phyloP scores from a whole-genome alignment of 1,284 basidiomycete genomes.

The Ganoderma resinaceum region DNA sequence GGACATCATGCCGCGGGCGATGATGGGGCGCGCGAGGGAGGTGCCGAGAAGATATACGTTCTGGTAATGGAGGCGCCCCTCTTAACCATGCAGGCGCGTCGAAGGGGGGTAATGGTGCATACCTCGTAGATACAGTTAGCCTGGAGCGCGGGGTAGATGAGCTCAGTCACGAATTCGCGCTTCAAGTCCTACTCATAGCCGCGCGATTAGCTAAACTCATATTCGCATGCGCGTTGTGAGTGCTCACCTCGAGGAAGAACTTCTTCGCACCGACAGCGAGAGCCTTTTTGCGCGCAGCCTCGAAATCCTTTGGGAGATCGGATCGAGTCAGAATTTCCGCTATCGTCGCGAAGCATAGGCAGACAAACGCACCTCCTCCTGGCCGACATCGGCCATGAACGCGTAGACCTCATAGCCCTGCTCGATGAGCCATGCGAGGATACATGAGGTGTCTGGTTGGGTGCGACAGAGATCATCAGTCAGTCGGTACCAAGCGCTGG shows the following conservation, averaged over 20 bases:
- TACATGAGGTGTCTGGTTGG: slow-evolving; percentile 90
- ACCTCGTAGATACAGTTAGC: slow-evolving; percentile 99
- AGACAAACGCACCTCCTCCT: slow-evolving; percentile 79
- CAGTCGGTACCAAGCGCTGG: not conserved
- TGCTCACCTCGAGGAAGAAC: slow-evolving; percentile 86
- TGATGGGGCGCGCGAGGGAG: slow-evolving; percentile 57
- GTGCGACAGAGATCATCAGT: slow-evolving; percentile 7
- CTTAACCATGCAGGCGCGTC: not conserved
- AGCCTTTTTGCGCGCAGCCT: slow-evolving; percentile 92
- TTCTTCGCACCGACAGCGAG: slow-evolving; percentile 93
- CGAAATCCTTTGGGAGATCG: slow-evolving; percentile 79
- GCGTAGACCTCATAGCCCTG: slow-evolving; percentile 97
- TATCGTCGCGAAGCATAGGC: not conserved
- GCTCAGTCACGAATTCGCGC: slow-evolving; percentile 94
- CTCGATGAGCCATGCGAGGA: slow-evolving; percentile 97
- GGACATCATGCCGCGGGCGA: slow-evolving; percentile 98
- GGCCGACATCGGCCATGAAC: slow-evolving; percentile 99
- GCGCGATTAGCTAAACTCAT: not conserved
- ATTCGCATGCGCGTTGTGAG: too few species aligned
- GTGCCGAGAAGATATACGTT: slow-evolving; percentile 85
- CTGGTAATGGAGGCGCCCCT: slow-evolving; percentile 48
- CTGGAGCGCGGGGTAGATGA: slow-evolving; percentile 98
- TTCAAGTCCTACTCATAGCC: slow-evolving; percentile 77
- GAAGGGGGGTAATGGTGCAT: slow-evolving; percentile 12
- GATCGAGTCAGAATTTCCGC: slow-evolving; percentile 11